Conservation (phyloP, 2,329 filamentous ascomycete genomes). For the Ceratocystis destructans region DNA sequence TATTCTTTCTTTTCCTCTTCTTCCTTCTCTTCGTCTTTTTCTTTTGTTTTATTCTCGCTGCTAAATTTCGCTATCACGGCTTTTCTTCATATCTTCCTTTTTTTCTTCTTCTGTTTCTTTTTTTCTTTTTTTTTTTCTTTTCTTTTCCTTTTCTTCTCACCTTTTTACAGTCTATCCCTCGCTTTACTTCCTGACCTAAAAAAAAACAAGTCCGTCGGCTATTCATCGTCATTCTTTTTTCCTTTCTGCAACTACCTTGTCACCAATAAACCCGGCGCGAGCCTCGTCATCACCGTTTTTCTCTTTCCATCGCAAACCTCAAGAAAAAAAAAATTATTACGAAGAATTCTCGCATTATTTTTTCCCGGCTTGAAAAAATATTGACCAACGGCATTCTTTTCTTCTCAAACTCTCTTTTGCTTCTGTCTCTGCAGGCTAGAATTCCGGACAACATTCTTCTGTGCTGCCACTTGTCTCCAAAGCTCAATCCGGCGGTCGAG, state of each 20-base stretch:
- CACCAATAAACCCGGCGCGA: conserved; percentile 12
- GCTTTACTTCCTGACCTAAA: not conserved
- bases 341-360: not conserved
- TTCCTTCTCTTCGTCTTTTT: not conserved
- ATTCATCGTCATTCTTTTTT: conserved; percentile 7
- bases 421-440: not conserved
- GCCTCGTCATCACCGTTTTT: conserved; percentile 12
- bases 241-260: conserved; percentile 7
- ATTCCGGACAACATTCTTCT: not conserved
- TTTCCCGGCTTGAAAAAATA: not conserved
- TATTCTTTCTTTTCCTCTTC: not conserved
- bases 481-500: not conserved
- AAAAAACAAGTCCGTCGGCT: not conserved
- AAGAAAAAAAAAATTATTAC: not conserved
- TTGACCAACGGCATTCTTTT: not conserved
- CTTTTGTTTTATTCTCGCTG: conserved; percentile 2
- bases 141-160: conserved; percentile 1
- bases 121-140: conserved; percentile 8
- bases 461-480: conserved; percentile 7
- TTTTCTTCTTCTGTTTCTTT: no score
- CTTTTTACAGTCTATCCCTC: conserved; percentile 6
- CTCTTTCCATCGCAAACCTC: not conserved
- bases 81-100: conserved; percentile 1
- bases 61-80: conserved; percentile 11
- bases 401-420: not conserved